A percentile compares a stretch with the other conserved stretches of the same genome.
Conservation (phyloP, 495 filamentous ascomycete species). For the Elaphomyces granulatus region DNA sequence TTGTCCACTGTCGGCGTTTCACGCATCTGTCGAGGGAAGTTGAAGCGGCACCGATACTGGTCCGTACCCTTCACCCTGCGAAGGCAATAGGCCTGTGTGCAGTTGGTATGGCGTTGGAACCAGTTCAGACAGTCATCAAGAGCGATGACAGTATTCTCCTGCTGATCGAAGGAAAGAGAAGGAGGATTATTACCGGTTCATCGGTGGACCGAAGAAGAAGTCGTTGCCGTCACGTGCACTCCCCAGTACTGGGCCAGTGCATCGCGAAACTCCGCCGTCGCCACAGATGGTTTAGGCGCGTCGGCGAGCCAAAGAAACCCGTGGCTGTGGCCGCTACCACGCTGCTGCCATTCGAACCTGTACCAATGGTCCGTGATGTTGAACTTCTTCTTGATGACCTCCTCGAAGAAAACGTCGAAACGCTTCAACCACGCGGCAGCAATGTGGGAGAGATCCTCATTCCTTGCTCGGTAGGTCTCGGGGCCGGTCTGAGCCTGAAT, state of each 20-base stretch:
- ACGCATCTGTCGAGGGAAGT: background rate
- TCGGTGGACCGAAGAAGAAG: background rate
- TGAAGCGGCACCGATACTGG: background rate
- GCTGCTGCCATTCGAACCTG: background rate
- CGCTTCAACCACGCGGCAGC: background rate
- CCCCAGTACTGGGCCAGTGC: background rate
- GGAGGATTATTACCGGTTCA: background rate
- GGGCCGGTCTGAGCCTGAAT: background rate
- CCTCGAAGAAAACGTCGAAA: background rate
- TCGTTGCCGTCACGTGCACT: background rate
- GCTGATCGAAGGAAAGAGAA: background rate
- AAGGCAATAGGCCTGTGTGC: background rate
- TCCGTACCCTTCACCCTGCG: background rate
- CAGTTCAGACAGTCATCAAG: background rate
- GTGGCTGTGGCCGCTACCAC: background rate
- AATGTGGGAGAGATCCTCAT: background rate
- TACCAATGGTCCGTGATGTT: background rate
- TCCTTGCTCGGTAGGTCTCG: background rate
- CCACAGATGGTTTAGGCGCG: too few relatives aligned
- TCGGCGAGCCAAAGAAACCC: too few relatives aligned
- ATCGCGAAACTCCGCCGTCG: background rate
- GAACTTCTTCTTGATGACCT: background rate
- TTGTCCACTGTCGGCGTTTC: background rate
- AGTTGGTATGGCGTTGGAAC: background rate
- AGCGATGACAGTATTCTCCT: background rate